A percentile compares a stretch with the other conserved stretches of the same genome.
These are phyloP conservation scores for Tylopilus rubrobrunneus DNA, from an alignment of 768 basidiomycete species.

Conservation along the genomic window DNA sequence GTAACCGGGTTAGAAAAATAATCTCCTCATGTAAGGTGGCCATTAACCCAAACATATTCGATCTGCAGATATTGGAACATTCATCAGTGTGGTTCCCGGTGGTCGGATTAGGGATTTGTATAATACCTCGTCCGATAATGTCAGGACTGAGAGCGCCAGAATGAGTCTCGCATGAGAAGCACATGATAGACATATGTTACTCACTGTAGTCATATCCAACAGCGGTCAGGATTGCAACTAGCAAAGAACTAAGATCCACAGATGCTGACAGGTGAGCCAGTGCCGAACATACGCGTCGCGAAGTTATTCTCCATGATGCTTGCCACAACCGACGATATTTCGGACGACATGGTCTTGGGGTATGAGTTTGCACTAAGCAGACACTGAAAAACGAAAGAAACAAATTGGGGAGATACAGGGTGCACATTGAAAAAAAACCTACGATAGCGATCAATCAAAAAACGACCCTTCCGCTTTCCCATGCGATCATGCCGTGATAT, in stretches of 20 bases:
- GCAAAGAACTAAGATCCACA: background rate
- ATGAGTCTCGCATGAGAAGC: background rate
- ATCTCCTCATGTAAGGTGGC: background rate
- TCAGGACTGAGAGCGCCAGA: constrained; percentile 1
- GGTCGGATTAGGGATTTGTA: background rate
- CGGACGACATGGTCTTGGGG: background rate
- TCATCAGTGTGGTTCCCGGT: background rate
- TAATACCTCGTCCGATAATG: constrained; percentile 7
- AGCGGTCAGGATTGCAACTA: constrained; percentile 4
- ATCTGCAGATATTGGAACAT: background rate
- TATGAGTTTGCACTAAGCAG: background rate
- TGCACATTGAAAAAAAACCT: too few relatives aligned
- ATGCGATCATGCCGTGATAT: too few relatives aligned
- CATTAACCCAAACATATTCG: constrained; percentile 7
- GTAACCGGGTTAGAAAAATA: background rate
- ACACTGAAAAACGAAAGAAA: too few relatives aligned
- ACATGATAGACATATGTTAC: background rate
- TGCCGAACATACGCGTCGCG: background rate
- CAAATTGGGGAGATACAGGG: too few relatives aligned
- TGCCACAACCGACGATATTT: background rate
- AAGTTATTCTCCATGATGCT: background rate
- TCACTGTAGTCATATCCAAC: constrained; percentile 8
- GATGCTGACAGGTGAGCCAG: background rate
- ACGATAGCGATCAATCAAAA: too few relatives aligned
- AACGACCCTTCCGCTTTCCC: too few relatives aligned